phyloP scores from a whole-genome alignment of 768 basidiomycete species.

The Leccinum truebloodii region DNA sequence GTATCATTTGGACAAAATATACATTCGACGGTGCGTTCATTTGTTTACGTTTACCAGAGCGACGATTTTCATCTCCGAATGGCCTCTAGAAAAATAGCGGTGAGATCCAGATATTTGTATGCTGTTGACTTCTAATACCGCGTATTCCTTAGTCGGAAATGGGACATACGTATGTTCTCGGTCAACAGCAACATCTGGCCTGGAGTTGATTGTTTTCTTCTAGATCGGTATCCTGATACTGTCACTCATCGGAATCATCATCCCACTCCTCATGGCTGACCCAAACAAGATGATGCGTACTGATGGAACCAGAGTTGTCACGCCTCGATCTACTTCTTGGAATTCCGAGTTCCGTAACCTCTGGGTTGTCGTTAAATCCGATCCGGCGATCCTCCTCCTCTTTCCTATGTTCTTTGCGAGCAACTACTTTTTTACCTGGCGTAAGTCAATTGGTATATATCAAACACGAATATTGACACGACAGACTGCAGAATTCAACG shows the following conservation, averaged over 20 bases:
- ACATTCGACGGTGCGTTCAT: slow-evolving; percentile 50
- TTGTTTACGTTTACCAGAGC: not conserved
- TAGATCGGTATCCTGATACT: slow-evolving; percentile 57
- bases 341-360: slow-evolving; percentile 68
- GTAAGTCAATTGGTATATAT: slow-evolving; percentile 35
- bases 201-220: not conserved
- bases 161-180: slow-evolving; percentile 64
- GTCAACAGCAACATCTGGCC: not conserved
- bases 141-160: slow-evolving; percentile 49
- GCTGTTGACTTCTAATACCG: not conserved
- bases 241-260: slow-evolving; percentile 61
- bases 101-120: slow-evolving; percentile 12
- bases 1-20: slow-evolving; percentile 76
- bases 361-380: slow-evolving; percentile 63
- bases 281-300: slow-evolving; percentile 72
- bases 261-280: slow-evolving; percentile 66
- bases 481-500: slow-evolving; percentile 62
- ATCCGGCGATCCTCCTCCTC: slow-evolving; percentile 69
- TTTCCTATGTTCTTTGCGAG: slow-evolving; percentile 84
- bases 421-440: slow-evolving; percentile 86
- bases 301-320: slow-evolving; percentile 65
- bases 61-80: not conserved
- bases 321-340: slow-evolving; percentile 70
- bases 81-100: slow-evolving; percentile 27
- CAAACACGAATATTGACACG: not conserved